Conservation (phyloP, 306 rosid species). For the Pyrus betulifolia region DNA sequence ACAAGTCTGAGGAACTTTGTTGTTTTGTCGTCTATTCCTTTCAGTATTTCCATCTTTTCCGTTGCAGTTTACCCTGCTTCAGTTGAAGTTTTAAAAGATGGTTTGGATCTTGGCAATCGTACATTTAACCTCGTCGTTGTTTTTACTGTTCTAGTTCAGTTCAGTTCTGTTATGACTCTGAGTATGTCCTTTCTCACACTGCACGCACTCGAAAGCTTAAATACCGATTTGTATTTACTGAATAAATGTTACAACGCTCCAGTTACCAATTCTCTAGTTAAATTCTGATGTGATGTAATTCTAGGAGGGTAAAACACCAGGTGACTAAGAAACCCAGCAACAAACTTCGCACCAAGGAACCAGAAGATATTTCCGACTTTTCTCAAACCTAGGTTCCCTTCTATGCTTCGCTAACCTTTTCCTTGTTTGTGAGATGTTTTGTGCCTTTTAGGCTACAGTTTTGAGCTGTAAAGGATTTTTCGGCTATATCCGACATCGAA, state of each 20-base stretch:
- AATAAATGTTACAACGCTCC: neutral
- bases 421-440: neutral
- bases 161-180: neutral
- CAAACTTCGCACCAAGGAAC: neutral
- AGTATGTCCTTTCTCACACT: neutral
- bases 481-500: neutral
- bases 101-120: slow-evolving; percentile 33
- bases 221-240: slow-evolving; percentile 4
- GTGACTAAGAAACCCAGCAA: neutral
- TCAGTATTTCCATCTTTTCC: slow-evolving; percentile 36
- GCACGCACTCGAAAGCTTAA: neutral
- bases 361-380: neutral
- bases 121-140: neutral
- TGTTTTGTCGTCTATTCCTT: slow-evolving; percentile 43
- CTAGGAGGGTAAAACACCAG: neutral
- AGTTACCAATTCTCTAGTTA: neutral
- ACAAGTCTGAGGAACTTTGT: slow-evolving; percentile 28
- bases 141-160: neutral
- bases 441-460: neutral
- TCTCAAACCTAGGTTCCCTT: no score
- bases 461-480: neutral
- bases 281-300: neutral
- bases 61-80: slow-evolving; percentile 41
- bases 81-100: slow-evolving; percentile 39
- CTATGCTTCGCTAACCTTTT: no score